Evolutionary conservation across 805 yeast genomes (phyloP).

Genomic region (Candida cerambycidarum): DNA sequence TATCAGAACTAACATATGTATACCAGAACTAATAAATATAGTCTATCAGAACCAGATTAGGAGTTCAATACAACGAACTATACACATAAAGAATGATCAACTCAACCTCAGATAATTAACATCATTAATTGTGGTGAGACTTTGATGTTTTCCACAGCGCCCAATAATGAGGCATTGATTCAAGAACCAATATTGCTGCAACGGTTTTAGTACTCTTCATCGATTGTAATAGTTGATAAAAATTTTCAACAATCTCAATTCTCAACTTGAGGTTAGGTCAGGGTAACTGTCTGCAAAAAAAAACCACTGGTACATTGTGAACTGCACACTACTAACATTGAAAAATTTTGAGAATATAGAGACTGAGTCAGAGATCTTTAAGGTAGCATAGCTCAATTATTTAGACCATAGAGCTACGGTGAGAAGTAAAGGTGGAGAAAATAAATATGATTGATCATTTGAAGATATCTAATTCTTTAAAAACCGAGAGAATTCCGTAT

Average conservation of each 20-base stretch:
- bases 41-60: too few species aligned
- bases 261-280: neutral
- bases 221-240: slow-evolving; percentile 59
- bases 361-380: slow-evolving; percentile 1
- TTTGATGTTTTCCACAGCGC: slow-evolving; percentile 56
- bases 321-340: slow-evolving; percentile 4
- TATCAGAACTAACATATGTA: too few species aligned
- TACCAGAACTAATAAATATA: too few species aligned
- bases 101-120: slow-evolving; percentile 41
- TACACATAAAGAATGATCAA: neutral
- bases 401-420: neutral
- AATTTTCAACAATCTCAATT: slow-evolving; percentile 17
- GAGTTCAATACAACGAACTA: too few species aligned
- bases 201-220: slow-evolving; percentile 51
- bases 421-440: neutral
- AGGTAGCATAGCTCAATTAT: too few species aligned
- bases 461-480: slow-evolving; percentile 28
- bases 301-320: too few species aligned
- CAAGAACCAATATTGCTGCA: slow-evolving; percentile 23
- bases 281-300: slow-evolving; percentile 3
- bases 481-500: slow-evolving; percentile 33
- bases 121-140: slow-evolving; percentile 52
- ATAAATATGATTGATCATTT: slow-evolving; percentile 2
- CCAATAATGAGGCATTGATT: slow-evolving; percentile 20
- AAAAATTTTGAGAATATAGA: slow-evolving; percentile 1